Evolutionary conservation across 148 eudicot genomes (phyloP), one percentile per base, ranked within the genome.

Genomic region (Silene uniflora): DNA sequence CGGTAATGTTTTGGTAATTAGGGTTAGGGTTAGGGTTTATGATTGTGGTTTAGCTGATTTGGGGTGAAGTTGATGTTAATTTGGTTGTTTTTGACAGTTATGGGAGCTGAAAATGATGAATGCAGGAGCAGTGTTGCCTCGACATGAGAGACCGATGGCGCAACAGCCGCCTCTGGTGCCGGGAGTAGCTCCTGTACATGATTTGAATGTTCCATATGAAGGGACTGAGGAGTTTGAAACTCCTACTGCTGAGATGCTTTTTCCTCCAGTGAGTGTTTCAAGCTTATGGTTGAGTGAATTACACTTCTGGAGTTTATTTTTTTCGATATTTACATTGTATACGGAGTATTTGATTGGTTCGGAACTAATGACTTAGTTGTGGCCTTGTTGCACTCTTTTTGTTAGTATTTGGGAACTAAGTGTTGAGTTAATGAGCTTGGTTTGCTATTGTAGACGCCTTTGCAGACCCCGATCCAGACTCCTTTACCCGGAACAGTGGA

Each of bases 61-160:
- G 10, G 22, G 6, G 64, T 19, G 64, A 22, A 73, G 55, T 74
- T 68, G 75, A 73, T 80, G 58, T 67, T 39, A 52, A 18, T 3
- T 56, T 67, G 12, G 7, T 56, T 10, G 47, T 54, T 67, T 67
- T 79, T 72, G 63, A 47, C 79, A 95, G 98, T 19, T 89, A n/a
- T 95, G 98, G 98, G 97, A 95, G 75, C 22, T 87, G 81, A 95
- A 95, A 56, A 85, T 95, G 98, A 90, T 92, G 85, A 87, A 86
- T 74, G 92, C 92, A 25, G 98, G 93, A 58, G 93, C 91, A 4
- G 83, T 95, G 49, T 74, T 87, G 82, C 92, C 86, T 62, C 93
- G 88, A 18, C 89, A 87, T 60, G 96, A 88, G 62, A 86, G 96
- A 79, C 87, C 91, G n/a, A 54, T 91, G 2, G 81, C 72, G 23